Base-by-base conservation (phyloP, 306 rosid genomes). In the Canavalia gladiata region DNA sequence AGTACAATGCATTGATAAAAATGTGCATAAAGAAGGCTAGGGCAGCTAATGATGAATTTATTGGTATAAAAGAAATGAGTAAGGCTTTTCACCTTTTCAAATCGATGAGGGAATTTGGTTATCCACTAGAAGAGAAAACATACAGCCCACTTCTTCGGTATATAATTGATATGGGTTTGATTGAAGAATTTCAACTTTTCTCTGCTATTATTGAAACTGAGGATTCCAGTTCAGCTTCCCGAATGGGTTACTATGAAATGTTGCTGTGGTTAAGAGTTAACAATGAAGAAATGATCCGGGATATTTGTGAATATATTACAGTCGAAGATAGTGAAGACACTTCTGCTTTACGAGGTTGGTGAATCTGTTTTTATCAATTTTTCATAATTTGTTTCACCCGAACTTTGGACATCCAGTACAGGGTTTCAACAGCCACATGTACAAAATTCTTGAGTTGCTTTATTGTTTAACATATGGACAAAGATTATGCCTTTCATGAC, bases 221-320 rank as follows among this genome's bases (percentile, higher is more conserved):
- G 56, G 90, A 90, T 81, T 88, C 93, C 60, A 8, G 72, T 64
- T 86, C 89, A 12, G 25, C 51, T 88, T 80, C 90, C 33, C 89
- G 84, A 76, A 76, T 95, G 85, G 94, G 96, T 70, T 93, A 95
- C 88, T 93, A 95, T 50, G 96, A 95, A 84, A 93, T 95, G 98
- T 37, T 77, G 90, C 65, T 93, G 47, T 93, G 92, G 91, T 69
- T 90, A 71, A 87, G 85, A 76, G 86, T 91, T 39, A 45, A 85
- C 9, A 59, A 91, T 71, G 88, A 81, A 81, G 90, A 93, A 87
- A 95, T 84, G 90, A 84, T 95, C 81, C 84, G 72, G 79, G 97
- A 90, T 82, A 87, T 91, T 76, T 91, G 91, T 83, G 71, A 89
- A 55, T 79, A 76, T 76, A 84, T 91, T 68, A 79, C 83, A 30